Evolutionary conservation across 441 rosid species (phyloP), one percentile per base, ranked within the genome.

Genomic region (Eutrema salsugineum): DNA sequence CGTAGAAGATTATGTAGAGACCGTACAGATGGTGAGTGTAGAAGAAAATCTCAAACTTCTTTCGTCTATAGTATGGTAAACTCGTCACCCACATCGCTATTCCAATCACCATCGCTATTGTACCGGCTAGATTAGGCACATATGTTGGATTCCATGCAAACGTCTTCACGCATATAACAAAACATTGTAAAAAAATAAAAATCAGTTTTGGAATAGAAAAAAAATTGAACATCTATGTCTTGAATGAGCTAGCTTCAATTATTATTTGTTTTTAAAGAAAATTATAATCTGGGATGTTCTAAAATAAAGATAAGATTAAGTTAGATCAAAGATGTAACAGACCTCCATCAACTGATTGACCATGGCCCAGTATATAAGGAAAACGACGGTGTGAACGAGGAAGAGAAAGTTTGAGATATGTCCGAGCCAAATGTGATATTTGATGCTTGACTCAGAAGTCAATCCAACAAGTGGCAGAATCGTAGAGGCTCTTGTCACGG

Each of bases 361-460:
- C 44, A 57, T 59, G 1, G 68, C 75, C 90, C 91, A 87, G 50
- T 24, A 72, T 24, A 80, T 38, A 68, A 87, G 80, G 82, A 66
- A 87, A 69, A 81, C 38, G 30, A 87, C 5, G 3, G 91, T 87
- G 54, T 89, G 91, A 49, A 79, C 77, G 0, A 88, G 82, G 77
- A 85, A 84, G 69, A 67, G 53, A 30, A 70, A 16, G 82, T 85
- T 84, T 75, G 81, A 80, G 57, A 84, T 27, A 73, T 89, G 94
- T 0, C 94, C 94, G 11, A 89, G 82, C 90, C 94, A 87, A 33
- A 87, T 85, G 56, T 89, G 94, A 50, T 89, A 89, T 80, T 85
- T 87, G 77, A 89, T 84, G 84, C 88, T 83, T 5, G 79, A 77
- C 73, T 89, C 94, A 0, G 90, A 89, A 51, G 88, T 87, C 16